Conservation (phyloP, 1,284 basidiomycete genomes). For the Ganoderma boninense region DNA sequence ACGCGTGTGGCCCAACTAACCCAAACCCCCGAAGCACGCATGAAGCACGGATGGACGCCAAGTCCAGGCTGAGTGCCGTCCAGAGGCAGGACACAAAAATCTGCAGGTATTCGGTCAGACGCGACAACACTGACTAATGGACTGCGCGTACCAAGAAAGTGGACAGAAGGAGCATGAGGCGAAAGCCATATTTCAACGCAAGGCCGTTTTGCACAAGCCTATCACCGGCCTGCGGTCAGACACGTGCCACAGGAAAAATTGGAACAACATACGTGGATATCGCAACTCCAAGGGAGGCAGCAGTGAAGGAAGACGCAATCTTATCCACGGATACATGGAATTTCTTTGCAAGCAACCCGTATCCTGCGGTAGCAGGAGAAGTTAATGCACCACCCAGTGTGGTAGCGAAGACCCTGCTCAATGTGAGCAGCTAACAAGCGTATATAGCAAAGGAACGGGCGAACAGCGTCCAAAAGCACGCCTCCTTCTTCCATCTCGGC, state of each 20-base stretch:
- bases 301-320: slow-evolving; percentile 51
- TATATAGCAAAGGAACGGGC: slow-evolving; percentile 8
- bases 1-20: slow-evolving; percentile 55
- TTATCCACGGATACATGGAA: slow-evolving; percentile 51
- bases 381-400: slow-evolving; percentile 52
- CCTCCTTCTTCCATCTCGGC: slow-evolving; percentile 55
- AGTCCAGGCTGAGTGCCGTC: slow-evolving; percentile 51
- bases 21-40: slow-evolving; percentile 55
- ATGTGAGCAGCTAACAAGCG: no score
- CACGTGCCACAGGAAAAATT: no score
- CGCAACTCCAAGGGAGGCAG: slow-evolving; percentile 49
- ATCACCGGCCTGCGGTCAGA: not conserved
- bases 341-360: slow-evolving; percentile 48
- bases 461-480: slow-evolving; percentile 53
- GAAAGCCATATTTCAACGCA: slow-evolving; percentile 53
- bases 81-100: slow-evolving; percentile 56
- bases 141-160: slow-evolving; percentile 46
- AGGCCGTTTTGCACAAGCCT: slow-evolving; percentile 51
- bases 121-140: not conserved
- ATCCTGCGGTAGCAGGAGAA: slow-evolving; percentile 52
- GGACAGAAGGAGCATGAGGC: slow-evolving; percentile 53
- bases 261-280: slow-evolving; percentile 46
- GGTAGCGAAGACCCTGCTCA: slow-evolving; percentile 46
- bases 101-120: slow-evolving; percentile 29
- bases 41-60: slow-evolving; percentile 51